phyloP scores from a whole-genome alignment of 2,329 filamentous ascomycete species.

The Talaromyces sp. region DNA sequence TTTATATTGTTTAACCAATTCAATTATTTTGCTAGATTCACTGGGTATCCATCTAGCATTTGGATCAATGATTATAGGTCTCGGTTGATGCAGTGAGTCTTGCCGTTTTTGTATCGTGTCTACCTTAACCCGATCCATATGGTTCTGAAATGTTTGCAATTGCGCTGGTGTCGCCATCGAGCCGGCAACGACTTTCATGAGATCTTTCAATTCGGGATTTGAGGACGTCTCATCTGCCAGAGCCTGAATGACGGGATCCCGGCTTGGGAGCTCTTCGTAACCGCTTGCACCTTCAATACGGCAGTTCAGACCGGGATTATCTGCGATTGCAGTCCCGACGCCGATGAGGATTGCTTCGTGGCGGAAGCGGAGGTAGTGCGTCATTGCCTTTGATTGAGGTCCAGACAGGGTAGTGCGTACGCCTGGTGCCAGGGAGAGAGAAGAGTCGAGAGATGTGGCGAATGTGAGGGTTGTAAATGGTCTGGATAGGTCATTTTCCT shows the following conservation, averaged over 20 bases:
- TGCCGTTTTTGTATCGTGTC: not conserved
- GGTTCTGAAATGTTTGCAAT: not conserved
- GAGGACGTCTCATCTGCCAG: conserved; percentile 5
- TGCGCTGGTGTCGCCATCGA: not conserved
- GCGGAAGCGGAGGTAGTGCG: conserved; percentile 78
- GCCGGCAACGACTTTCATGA: conserved; percentile 4
- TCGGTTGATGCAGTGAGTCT: conserved; percentile 59
- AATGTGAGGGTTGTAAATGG: conserved; percentile 22
- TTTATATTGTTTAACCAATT: conserved; percentile 58
- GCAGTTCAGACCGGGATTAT: conserved; percentile 84
- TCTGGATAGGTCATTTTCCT: not conserved
- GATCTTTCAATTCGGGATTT: conserved; percentile 7
- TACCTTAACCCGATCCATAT: not conserved
- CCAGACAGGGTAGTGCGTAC: conserved; percentile 82
- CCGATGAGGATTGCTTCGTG: conserved; percentile 86
- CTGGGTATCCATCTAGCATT: conserved; percentile 65
- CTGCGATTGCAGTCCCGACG: conserved; percentile 77
- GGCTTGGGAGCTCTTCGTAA: conserved; percentile 27
- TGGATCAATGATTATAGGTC: conserved; percentile 79
- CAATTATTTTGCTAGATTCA: conserved; percentile 62
- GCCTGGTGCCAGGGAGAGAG: conserved; percentile 72
- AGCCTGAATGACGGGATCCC: not conserved
- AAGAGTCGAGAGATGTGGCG: conserved; percentile 83
- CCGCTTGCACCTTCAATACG: conserved; percentile 63
- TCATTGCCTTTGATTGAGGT: conserved; percentile 83